Conservation (phyloP, 1,284 basidiomycete genomes). For the Trichosporon faecale region DNA sequence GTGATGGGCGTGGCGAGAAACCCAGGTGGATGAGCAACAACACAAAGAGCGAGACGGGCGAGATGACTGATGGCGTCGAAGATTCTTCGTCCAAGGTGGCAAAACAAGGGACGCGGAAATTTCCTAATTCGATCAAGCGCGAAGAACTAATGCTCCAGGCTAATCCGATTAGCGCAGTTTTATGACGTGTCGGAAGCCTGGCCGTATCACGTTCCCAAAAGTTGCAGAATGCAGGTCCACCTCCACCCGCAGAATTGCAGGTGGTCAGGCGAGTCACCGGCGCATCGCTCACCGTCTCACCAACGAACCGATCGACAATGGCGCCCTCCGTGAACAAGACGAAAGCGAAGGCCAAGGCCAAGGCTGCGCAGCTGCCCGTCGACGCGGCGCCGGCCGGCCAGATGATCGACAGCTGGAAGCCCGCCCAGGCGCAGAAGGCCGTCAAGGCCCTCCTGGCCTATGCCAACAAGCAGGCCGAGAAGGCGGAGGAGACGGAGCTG, state of each 20-base stretch:
- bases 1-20: not conserved
- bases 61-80: slow-evolving; percentile 7
- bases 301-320: slow-evolving; percentile 14
- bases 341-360: slow-evolving; percentile 18
- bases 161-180: not conserved
- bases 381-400: slow-evolving; percentile 26
- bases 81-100: not conserved
- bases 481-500: slow-evolving; percentile 71
- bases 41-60: not conserved
- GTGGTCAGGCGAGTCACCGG: not conserved
- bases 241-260: slow-evolving; percentile 15
- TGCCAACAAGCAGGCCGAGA: slow-evolving; percentile 61
- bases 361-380: slow-evolving; percentile 11
- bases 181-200: not conserved
- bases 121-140: not conserved
- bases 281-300: not conserved
- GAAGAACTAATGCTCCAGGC: not conserved
- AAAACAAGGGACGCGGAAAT: not conserved
- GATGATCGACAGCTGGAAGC: slow-evolving; percentile 55
- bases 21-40: not conserved
- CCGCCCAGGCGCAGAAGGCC: slow-evolving; percentile 71
- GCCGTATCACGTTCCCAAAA: slow-evolving; percentile 13
- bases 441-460: slow-evolving; percentile 71
- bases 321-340: slow-evolving; percentile 25
- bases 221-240: slow-evolving; percentile 11